Evolutionary conservation across 441 rosid genomes (phyloP), one percentile per base, ranked within the genome.

Genomic region (Hypseocharis bilobata): DNA sequence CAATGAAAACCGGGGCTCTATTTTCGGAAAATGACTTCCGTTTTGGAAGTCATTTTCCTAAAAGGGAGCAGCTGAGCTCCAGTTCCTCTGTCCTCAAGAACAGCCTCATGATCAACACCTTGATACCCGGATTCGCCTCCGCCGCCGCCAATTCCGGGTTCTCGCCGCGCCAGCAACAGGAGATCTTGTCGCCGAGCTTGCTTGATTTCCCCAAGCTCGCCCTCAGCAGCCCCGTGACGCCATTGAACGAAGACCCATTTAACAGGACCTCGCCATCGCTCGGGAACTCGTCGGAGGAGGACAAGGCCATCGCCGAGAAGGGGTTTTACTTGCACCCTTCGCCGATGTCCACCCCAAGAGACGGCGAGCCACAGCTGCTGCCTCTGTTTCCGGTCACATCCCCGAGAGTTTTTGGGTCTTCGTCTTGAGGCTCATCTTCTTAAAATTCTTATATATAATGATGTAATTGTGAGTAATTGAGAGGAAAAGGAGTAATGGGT

Each of bases 241-340:
- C 97, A 26, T 64, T 93, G 56, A 89, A 77, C 62, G 87, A 81
- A 57, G 91, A 88, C 77, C 84, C 85, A 17, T 86, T 86, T 70
- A 79, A 76, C 78, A 84, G 76, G 78, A 73, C 81, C 45, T 79
- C 92, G 0, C 85, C 85, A 25, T 84, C 88, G 47, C 56, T 81
- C 22, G 86, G 92, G 62, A 75, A 57, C 60, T 84, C 88, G 6
- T 85, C 82, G 26, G 97, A 87, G 77, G 98, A 92, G 76, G 95
- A 88, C 19, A 81, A 77, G 82, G 92, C 92, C n/a, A 88, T 90
- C 32, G 97, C 97, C 20, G 91, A 86, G 71, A 90, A 87, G 70
- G 96, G 97, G 1, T 93, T 85, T 77, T 88, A 83, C 78, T 81
- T 90, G 81, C 98, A 86, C 76, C 98, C 96, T 11, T 85, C 98